These are phyloP conservation scores for Apiospora sp. DNA, from an alignment of 2,329 filamentous ascomycete genomes.

Conservation along the genomic window DNA sequence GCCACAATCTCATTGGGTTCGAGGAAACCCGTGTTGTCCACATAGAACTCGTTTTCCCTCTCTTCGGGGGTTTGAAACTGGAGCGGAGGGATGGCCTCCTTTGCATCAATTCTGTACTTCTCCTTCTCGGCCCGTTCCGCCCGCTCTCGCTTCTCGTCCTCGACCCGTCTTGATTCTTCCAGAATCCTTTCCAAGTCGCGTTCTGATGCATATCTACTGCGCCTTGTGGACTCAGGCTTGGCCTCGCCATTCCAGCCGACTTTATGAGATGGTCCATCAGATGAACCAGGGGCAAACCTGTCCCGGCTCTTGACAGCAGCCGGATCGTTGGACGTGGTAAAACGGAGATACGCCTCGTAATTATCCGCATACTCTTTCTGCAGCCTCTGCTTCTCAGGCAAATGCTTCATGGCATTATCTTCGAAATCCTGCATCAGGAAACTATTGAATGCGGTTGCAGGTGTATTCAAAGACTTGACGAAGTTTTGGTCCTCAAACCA, in stretches of 20 bases:
- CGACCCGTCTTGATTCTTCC: slow-evolving; percentile 74
- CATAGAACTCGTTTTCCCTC: slow-evolving; percentile 64
- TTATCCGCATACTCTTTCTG: slow-evolving; percentile 54
- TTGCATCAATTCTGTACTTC: slow-evolving; percentile 73
- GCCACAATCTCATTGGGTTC: slow-evolving; percentile 72
- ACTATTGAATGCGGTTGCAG: slow-evolving; percentile 49
- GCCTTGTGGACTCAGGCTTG: slow-evolving; percentile 59
- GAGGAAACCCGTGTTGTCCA: slow-evolving; percentile 71
- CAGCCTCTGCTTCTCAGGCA: slow-evolving; percentile 48
- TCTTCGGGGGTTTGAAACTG: slow-evolving; percentile 72
- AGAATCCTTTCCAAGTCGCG: slow-evolving; percentile 76
- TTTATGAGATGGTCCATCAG: slow-evolving; percentile 44
- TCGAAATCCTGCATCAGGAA: slow-evolving; percentile 57
- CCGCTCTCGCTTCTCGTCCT: slow-evolving; percentile 74
- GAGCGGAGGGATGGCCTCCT: slow-evolving; percentile 77
- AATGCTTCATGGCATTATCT: slow-evolving; percentile 48
- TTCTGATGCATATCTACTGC: slow-evolving; percentile 72
- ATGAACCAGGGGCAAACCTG: slow-evolving; percentile 53
- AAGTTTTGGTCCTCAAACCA: slow-evolving; percentile 59
- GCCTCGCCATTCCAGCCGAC: slow-evolving; percentile 57
- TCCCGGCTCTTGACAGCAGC: slow-evolving; percentile 63
- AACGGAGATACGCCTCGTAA: slow-evolving; percentile 62
- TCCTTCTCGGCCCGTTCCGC: slow-evolving; percentile 70
- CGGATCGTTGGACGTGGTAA: slow-evolving; percentile 63
- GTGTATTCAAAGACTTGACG: slow-evolving; percentile 49